Percentiles rank a stretch among this genome's conserved stretches.
Evolutionary conservation across 345 rosid genomes (phyloP).

Genomic region (Litchi chinensis): DNA sequence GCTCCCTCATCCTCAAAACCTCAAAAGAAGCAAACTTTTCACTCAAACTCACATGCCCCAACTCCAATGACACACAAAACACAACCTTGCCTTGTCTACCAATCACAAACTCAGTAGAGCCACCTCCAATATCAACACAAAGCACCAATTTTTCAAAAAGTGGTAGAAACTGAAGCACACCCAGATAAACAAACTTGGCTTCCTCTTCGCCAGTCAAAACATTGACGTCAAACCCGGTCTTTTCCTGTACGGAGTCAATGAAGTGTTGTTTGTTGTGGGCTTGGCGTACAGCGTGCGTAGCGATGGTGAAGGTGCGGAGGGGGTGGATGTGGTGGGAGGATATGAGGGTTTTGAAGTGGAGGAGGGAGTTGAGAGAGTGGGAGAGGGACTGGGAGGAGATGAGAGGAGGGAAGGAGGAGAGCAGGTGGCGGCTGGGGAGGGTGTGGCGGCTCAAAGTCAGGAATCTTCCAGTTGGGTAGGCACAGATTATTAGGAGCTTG

Average conservation of each 20-base stretch:
- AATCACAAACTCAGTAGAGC: constrained; percentile 69
- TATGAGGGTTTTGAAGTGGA: constrained; percentile 40
- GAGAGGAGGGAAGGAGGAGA: constrained; percentile 25
- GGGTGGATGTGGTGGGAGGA: constrained; percentile 32
- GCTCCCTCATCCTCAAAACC: constrained; percentile 44
- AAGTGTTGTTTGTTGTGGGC: constrained; percentile 49
- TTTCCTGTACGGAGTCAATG: constrained; percentile 35
- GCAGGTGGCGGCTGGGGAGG: constrained; percentile 48
- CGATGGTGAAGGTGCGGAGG: constrained; percentile 51
- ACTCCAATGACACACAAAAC: constrained; percentile 48
- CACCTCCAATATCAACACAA: constrained; percentile 72
- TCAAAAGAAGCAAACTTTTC: constrained; percentile 39
- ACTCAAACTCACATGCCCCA: constrained; percentile 68
- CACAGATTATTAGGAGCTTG: constrained; percentile 63
- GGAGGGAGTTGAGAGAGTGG: constrained; percentile 49
- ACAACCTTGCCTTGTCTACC: constrained; percentile 54
- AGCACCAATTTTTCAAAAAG: constrained; percentile 51
- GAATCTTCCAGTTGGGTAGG: constrained; percentile 50
- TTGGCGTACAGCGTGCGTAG: constrained; percentile 64
- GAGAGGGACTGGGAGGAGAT: constrained; percentile 45
- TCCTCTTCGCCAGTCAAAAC: constrained; percentile 71
- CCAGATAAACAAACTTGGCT: constrained; percentile 56
- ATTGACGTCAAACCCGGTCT: constrained; percentile 40
- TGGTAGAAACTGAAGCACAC: constrained; percentile 64
- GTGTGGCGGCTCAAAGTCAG: constrained; percentile 49